Evolutionary conservation across 257 asterid genomes (phyloP).

Genomic region (Nicotiana noctiflora): DNA sequence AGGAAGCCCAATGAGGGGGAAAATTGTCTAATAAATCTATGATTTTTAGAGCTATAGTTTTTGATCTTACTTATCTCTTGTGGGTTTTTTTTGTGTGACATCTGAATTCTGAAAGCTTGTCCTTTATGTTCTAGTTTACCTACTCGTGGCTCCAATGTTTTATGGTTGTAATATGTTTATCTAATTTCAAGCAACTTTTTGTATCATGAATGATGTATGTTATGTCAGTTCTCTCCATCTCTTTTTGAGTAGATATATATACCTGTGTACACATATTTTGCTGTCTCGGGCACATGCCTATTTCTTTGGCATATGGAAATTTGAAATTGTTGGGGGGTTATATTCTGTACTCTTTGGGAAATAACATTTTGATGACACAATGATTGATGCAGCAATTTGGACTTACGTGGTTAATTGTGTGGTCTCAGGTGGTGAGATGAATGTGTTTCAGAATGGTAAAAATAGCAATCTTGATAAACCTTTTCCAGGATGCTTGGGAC

Average conservation of each 20-base stretch:
- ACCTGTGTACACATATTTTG: neutral
- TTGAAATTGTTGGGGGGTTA: neutral
- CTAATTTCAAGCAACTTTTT: too few relatives aligned
- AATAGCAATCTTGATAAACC: slow-evolving; percentile 41
- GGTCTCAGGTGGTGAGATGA: slow-evolving; percentile 67
- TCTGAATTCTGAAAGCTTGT: neutral
- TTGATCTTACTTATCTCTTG: neutral
- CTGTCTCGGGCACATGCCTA: neutral
- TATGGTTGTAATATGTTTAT: neutral
- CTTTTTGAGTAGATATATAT: too few relatives aligned
- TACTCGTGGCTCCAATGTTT: neutral
- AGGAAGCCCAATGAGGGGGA: neutral
- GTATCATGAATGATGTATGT: too few relatives aligned
- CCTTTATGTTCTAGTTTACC: neutral
- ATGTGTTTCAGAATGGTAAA: slow-evolving; percentile 44
- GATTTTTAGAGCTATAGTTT: neutral
- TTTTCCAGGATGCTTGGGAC: slow-evolving; percentile 86
- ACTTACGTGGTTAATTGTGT: slow-evolving; percentile 9
- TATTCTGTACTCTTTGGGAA: neutral
- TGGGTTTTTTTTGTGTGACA: neutral
- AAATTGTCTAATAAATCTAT: neutral
- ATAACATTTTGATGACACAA: neutral
- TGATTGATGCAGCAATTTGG: slow-evolving; percentile 6
- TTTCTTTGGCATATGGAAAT: neutral
- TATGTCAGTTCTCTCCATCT: too few relatives aligned